Evolutionary conservation across 177 flowering plant genomes (phyloP), one percentile per base, ranked within the genome.

Genomic region (Vitis hybrid): DNA sequence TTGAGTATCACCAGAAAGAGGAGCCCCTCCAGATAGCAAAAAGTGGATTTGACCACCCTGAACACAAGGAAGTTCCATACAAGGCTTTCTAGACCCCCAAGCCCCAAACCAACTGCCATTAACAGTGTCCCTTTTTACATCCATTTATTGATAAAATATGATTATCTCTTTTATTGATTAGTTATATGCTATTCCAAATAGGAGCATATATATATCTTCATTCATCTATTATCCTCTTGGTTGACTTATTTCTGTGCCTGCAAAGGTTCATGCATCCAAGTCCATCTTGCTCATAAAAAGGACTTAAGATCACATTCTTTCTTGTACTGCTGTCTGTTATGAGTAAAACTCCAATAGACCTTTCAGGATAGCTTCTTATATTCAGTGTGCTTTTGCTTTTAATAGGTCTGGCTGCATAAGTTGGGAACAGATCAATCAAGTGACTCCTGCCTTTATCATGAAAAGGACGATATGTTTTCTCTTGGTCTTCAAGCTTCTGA

Each of bases 81-180:
- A 70, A 80, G 65, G 74, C 76, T 86, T 83, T 95, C 98, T 22
- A 89, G 75, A 61, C 97, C 99, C 93, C 93, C 99, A 87, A 15
- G 97, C 98, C 7, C 99, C 99, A 81, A 93, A 82, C 97, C 96
- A 95, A 83, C 91, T 91, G 31, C 99, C 99, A 77, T 88, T 89
- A 3, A 93, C 45, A 39, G 0, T 39, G 45, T 39, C 9, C 45
- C 45, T 39, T 39, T 4, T 39, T 5, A 7, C 45, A 39, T 39
- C 45, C 45, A 39, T 39, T 39, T 39, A 39, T 7, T 39, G 45
- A 39, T 39, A 39, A 39, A 39, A 39, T 39, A 4, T 39, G 5
- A 39, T 39, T 39, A 39, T 39, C 45, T 39, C 45, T 39, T 39
- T 39, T 7, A 39, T 39, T 6, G 45, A 39, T 39, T 39, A 39